Evolutionary conservation across 306 rosid genomes (phyloP), one percentile per base, ranked within the genome.

Genomic region (Cicer pinnatifidum): DNA sequence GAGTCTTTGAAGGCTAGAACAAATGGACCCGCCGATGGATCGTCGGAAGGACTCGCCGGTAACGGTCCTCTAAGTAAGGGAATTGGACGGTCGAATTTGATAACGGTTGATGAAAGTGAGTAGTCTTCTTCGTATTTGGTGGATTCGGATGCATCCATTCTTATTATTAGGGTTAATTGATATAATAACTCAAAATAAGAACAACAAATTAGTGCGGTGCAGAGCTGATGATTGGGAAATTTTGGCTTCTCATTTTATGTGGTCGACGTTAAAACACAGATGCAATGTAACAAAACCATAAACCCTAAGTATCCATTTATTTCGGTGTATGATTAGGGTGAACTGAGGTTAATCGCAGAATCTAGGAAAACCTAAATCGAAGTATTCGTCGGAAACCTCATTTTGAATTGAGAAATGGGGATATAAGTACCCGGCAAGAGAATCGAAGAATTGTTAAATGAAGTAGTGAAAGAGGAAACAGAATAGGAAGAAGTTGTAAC

Each of bases 61-160:
- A 84, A 54, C 0, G 97, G 97, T 0, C 92, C 94, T 2, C 94
- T 90, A 40, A 86, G 85, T 13, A 88, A 80, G 46, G 91, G 92
- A 9, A 90, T 28, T 35, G 91, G 90, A 1, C 74, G 78, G 76
- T 84, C 88, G 84, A 87, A 92, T 16, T 54, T 71, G 80, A 84
- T 38, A 37, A 83, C 74, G 3, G 94, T 90, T 5, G 91, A 56
- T 7, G 96, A 70, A 46, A 87, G 73, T 0, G 92, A 84, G 81
- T 75, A 89, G 0, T 84, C 92, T 35, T 84, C 91, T 43, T 85
- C 87, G 63, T 56, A 78, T 73, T 68, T 69, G 8, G 38, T 66
- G 8, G 84, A 45, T 37, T 66, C 46, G 6, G 77, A 12, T 45
- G 84, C 35, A 10, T 83, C 85, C 87, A 60, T 86, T 17, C 35